Evolutionary conservation across 2,329 filamentous ascomycete species (phyloP).

Genomic region (Chaetomium globosum): DNA sequence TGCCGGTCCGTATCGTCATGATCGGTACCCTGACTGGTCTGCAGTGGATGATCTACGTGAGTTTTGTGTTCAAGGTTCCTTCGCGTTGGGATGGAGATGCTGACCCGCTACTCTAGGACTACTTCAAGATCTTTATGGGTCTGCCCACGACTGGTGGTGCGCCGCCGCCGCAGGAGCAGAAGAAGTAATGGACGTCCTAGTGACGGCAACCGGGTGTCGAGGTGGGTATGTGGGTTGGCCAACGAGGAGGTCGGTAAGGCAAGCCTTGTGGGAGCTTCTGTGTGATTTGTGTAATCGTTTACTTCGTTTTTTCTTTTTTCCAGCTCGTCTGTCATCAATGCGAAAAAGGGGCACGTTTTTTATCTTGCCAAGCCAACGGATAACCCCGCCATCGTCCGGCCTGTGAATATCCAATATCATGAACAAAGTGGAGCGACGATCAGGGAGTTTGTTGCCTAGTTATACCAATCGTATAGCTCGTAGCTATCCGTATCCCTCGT

Average conservation of each 20-base stretch:
- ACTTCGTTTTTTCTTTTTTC: neutral
- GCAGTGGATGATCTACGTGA: constrained; percentile 90
- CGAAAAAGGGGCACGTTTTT: neutral
- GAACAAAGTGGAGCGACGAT: neutral
- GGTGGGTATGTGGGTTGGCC: neutral
- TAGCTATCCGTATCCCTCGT: neutral
- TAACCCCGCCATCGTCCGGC: neutral
- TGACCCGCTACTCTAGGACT: constrained; percentile 60
- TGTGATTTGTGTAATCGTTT: constrained; percentile 1
- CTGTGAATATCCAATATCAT: neutral
- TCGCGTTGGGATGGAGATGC: constrained; percentile 4
- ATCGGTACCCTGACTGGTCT: constrained; percentile 79
- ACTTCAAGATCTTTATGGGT: constrained; percentile 89
- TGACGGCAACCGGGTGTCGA: neutral
- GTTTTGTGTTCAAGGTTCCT: constrained; percentile 34
- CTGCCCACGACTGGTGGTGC: constrained; percentile 78
- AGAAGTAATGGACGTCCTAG: constrained; percentile 47
- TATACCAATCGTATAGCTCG: neutral
- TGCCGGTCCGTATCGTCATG: constrained; percentile 86
- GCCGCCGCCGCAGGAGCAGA: constrained; percentile 56
- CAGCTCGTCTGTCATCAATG: neutral
- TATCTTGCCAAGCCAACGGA: neutral
- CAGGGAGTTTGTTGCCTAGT: too few relatives aligned
- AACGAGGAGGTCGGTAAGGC: neutral
- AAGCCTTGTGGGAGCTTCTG: neutral